A percentile compares a stretch with the other conserved stretches of the same genome.
phyloP scores from a whole-genome alignment of 2,329 filamentous ascomycete species.

The Monosporascus ibericus region DNA sequence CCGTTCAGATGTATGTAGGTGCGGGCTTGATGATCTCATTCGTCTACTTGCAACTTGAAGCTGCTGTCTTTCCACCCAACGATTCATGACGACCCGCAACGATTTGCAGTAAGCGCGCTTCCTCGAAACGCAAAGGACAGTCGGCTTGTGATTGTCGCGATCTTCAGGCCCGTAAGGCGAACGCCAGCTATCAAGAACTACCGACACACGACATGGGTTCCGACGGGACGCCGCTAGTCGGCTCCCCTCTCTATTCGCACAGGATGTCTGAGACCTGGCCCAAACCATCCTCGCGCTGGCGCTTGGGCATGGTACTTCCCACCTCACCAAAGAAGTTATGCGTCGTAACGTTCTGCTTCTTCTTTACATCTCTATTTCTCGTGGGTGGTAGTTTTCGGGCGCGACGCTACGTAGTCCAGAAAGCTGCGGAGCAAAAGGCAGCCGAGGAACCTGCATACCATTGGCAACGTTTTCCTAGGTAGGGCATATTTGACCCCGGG shows the following conservation, averaged over 20 bases:
- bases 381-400: constrained; percentile 13
- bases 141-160: constrained; percentile 3
- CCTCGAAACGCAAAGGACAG: no score
- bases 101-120: no score
- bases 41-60: no score
- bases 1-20: no score
- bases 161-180: constrained; percentile 8
- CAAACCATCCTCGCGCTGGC: constrained; percentile 11
- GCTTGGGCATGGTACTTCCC: constrained; percentile 14
- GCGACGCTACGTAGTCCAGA: constrained; percentile 6
- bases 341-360: constrained; percentile 11
- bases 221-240: constrained; percentile 10
- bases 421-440: constrained; percentile 1
- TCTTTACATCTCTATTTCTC: constrained; percentile 15
- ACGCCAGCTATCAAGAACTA: constrained; percentile 14
- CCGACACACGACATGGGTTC: constrained; percentile 19
- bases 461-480: constrained; percentile 21
- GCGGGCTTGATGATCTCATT: no score
- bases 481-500: constrained; percentile 3
- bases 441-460: constrained; percentile 14
- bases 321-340: constrained; percentile 18
- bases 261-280: constrained; percentile 14
- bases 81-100: no score
- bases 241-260: constrained; percentile 1
- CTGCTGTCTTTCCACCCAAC: no score